A percentile compares a stretch with the other conserved stretches of the same genome.
Evolutionary conservation across 805 yeast species (phyloP).

Genomic region (Blastobotrys terrestris): DNA sequence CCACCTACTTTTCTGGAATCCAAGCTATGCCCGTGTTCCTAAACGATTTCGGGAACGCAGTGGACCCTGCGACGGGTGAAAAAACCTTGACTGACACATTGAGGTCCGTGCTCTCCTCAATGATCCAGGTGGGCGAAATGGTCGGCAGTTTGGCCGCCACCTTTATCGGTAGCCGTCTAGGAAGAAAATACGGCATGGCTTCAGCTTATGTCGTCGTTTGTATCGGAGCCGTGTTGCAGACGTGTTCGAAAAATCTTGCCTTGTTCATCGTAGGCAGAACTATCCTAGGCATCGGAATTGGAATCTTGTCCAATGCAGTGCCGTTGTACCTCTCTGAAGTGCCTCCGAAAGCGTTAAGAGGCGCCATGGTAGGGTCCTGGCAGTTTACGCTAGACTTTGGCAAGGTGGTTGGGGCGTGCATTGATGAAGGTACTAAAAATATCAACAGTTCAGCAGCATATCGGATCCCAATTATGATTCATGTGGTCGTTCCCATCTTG

Average conservation of each 20-base stretch:
- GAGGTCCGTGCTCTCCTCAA: constrained; percentile 6
- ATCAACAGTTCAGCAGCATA: constrained; percentile 38
- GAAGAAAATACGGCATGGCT: constrained; percentile 54
- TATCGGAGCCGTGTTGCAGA: constrained; percentile 17
- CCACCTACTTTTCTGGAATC: constrained; percentile 8
- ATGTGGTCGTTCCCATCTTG: constrained; percentile 21
- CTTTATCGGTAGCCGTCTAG: constrained; percentile 48
- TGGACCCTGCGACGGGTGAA: not conserved
- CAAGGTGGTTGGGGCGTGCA: constrained; percentile 65
- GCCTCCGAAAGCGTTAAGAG: constrained; percentile 55
- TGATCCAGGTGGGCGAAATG: constrained; percentile 50
- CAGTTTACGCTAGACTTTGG: constrained; percentile 63
- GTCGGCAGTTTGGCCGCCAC: constrained; percentile 57
- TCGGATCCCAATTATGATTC: constrained; percentile 36
- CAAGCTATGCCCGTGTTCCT: constrained; percentile 10
- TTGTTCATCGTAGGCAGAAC: constrained; percentile 65
- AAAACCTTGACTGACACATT: constrained; percentile 2
- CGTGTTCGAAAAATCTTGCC: constrained; percentile 42
- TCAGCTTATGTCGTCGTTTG: constrained; percentile 49
- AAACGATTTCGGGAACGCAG: constrained; percentile 6
- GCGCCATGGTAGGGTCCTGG: constrained; percentile 61
- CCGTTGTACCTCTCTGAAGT: constrained; percentile 75
- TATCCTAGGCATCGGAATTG: constrained; percentile 30
- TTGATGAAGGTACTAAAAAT: constrained; percentile 59
- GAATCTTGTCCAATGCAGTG: constrained; percentile 37